Evolutionary conservation across 2,329 filamentous ascomycete species (phyloP), one percentile per base, ranked within the genome.

Genomic region (Exserohilum rostratum): DNA sequence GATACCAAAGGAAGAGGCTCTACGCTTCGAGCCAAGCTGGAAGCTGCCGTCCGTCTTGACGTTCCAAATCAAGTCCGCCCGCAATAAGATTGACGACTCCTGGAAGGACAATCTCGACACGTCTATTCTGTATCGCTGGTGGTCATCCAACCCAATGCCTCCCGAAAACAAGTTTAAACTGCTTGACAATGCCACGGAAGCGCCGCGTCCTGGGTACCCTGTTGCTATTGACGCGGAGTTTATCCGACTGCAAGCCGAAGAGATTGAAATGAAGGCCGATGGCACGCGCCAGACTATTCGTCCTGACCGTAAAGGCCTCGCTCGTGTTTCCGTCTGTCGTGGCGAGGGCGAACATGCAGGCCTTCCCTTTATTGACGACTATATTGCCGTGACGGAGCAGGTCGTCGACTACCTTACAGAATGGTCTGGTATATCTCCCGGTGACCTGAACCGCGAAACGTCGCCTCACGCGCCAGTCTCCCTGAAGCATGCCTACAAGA

Each of bases 151-250:
- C 50, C 71, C 58, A 15, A 69, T 62, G 15, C 75, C 72, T 18
- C 74, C 79, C 25, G 75, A 78, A 18, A 83, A 83, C 61, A 87
- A 85, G 0, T 90, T 90, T 58, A 81, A 80, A 12, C 76, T 85
- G 0, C 80, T 92, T 1, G 77, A 85, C 27, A 72, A 80, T 0
- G 67, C 79, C 1, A 78, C 75, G 0, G 93, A 97, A 75, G 82
- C 81, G 6, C 91, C 90, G 1, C 83, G 83, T 0, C 83, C 88
- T 0, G 85, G 88, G 12, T 91, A 87, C 2, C 88, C 95, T 10
- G 85, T 97, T 39, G 95, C 93, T 0, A 86, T 99, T 5, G 95
- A 99, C 71, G 96, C 96, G 0, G 95, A 99, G 74, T 99, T 99
- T 65, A 96, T 99, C 6, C 88, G 92, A 18, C 85, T 97, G 2